A percentile compares a stretch with the other conserved stretches of the same genome.
These are phyloP conservation scores for Cucumis cinereus DNA, from an alignment of 306 rosid genomes.

Conservation along the genomic window DNA sequence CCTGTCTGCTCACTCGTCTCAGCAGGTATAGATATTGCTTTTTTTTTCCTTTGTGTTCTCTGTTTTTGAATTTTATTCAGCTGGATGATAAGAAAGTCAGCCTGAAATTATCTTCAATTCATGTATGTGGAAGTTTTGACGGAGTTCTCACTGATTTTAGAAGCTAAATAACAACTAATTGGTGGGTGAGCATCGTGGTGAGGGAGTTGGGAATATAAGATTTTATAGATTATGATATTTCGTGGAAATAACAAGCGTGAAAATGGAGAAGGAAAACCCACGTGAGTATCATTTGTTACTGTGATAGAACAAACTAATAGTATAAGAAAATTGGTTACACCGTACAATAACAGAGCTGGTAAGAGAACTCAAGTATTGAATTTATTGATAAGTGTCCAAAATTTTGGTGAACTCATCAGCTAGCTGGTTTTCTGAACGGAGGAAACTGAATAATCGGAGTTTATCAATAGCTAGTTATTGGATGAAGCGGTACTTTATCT, in stretches of 20 bases:
- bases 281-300: not conserved
- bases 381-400: too few species aligned
- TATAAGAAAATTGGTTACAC: too few species aligned
- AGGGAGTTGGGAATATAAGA: not conserved
- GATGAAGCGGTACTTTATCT: too few species aligned
- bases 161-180: not conserved
- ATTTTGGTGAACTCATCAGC: too few species aligned
- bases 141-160: not conserved
- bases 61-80: not conserved
- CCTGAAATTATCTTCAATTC: not conserved
- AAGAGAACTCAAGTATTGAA: too few species aligned
- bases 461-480: too few species aligned
- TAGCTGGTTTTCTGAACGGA: too few species aligned
- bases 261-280: not conserved
- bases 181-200: not conserved
- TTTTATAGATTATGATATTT: not conserved
- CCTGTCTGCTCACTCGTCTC: constrained; percentile 25
- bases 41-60: not conserved
- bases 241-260: not conserved
- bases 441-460: too few species aligned
- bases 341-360: too few species aligned
- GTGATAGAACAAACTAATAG: too few species aligned
- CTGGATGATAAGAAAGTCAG: not conserved
- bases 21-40: not conserved
- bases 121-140: not conserved